A percentile compares a stretch with the other conserved stretches of the same genome.
Conservation (phyloP, 202 grass and related monocot genomes). For the Bolboschoenoplectus hybrid region DNA sequence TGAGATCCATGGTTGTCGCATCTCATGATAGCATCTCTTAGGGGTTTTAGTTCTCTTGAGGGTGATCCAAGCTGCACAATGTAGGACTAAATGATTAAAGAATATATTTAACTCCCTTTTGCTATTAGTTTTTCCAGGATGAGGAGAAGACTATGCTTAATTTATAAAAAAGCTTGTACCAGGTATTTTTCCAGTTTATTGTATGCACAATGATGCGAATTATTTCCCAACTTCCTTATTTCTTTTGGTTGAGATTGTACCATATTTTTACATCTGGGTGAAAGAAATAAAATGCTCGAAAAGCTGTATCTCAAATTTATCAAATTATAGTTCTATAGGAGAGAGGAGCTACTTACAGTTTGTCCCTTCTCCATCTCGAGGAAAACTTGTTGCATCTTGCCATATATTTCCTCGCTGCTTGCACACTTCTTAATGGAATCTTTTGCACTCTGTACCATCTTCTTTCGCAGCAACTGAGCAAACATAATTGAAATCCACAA, state of each 20-base stretch:
- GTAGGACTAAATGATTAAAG: not conserved
- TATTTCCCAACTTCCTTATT: not conserved
- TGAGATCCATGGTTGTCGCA: constrained; percentile 39
- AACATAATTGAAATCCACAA: constrained; percentile 17
- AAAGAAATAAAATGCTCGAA: constrained; percentile 5
- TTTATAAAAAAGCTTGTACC: not conserved
- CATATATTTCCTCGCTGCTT: constrained; percentile 81
- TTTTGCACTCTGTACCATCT: constrained; percentile 78
- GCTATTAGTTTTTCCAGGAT: not conserved
- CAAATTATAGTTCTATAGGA: constrained; percentile 19
- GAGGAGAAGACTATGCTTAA: not conserved
- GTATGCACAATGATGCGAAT: not conserved
- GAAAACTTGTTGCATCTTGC: constrained; percentile 88
- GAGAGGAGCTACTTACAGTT: constrained; percentile 45
- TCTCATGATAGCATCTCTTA: constrained; percentile 73
- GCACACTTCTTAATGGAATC: constrained; percentile 54
- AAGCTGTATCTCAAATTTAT: not conserved
- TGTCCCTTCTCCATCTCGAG: constrained; percentile 58
- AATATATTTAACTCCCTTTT: not conserved
- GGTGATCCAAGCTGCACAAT: constrained; percentile 53
- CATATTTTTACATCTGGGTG: not conserved
- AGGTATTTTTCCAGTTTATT: not conserved
- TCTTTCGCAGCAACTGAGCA: constrained; percentile 63
- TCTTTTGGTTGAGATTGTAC: not conserved
- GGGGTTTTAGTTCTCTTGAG: constrained; percentile 63